phyloP scores from a whole-genome alignment of 2,329 filamentous ascomycete genomes.

The Escovopsis sp. region DNA sequence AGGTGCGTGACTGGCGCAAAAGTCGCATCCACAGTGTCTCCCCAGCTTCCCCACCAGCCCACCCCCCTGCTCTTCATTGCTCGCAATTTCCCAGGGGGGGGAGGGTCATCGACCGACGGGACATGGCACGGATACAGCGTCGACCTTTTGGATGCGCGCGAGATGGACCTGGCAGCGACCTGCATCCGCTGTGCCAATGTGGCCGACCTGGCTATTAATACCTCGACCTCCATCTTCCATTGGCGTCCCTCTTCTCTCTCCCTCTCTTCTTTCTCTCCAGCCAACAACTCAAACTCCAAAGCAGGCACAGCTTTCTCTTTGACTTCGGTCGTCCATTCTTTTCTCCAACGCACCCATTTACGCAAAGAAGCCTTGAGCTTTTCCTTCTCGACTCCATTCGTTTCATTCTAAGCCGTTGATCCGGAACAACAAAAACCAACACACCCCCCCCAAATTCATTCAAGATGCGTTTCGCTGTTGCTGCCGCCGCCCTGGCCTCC shows the following conservation, averaged over 20 bases:
- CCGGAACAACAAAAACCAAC: constrained; percentile 17
- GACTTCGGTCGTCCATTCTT: constrained; percentile 47
- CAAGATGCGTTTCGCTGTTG: constrained; percentile 50
- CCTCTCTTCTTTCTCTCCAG: constrained; percentile 23
- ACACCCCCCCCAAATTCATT: constrained; percentile 17
- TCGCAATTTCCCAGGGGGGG: constrained; percentile 12
- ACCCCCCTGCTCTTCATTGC: constrained; percentile 4
- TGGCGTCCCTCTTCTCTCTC: constrained; percentile 7
- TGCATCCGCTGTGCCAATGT: constrained; percentile 5
- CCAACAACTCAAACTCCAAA: constrained; percentile 25
- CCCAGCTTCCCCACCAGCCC: constrained; percentile 4
- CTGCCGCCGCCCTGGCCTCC: constrained; percentile 29
- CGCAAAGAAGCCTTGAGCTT: constrained; percentile 18
- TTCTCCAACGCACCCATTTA: constrained; percentile 27
- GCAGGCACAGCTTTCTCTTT: constrained; percentile 28
- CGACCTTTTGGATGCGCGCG: background rate
- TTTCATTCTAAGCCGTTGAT: constrained; percentile 15
- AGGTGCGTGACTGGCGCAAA: no score
- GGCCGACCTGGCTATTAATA: constrained; percentile 28
- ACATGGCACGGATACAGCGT: no score
- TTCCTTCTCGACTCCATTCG: constrained; percentile 13
- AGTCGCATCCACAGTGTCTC: no score
- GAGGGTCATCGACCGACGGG: no score
- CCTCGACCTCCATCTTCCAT: constrained; percentile 20
- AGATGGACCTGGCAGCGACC: background rate